Evolutionary conservation across 495 filamentous ascomycete species (phyloP).

Genomic region (Aspergillus wentii): DNA sequence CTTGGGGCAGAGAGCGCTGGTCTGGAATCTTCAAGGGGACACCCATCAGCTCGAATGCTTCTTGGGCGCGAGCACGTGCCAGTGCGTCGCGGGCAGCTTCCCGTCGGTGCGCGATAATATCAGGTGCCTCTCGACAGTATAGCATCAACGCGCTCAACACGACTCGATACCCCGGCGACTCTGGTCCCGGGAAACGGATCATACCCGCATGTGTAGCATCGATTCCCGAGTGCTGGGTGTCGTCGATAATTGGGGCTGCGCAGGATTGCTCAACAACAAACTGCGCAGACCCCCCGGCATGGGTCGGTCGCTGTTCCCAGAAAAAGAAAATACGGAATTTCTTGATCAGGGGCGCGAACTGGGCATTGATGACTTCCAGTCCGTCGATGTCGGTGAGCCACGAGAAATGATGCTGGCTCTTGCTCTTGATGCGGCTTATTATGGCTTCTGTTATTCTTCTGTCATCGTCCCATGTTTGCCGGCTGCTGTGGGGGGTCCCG

Average conservation of each 20-base stretch:
- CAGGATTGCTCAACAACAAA: neutral
- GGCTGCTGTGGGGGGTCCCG: neutral
- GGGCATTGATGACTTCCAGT: neutral
- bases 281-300: neutral
- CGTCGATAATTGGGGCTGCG: neutral
- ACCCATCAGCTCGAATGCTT: neutral
- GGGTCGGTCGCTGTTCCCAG: neutral
- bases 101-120: neutral
- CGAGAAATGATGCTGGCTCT: no score
- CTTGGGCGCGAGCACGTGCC: neutral
- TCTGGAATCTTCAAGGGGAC: no score
- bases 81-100: neutral
- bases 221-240: neutral
- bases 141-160: neutral
- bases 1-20: no score
- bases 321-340: neutral
- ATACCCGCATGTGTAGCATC: neutral
- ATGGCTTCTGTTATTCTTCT: no score
- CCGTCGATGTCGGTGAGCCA: no score
- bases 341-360: constrained; percentile 1
- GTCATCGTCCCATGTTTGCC: no score
- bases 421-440: no score
- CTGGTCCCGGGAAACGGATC: neutral
- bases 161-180: neutral
- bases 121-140: neutral